Percentiles rank a stretch among this genome's conserved stretches.
phyloP scores from a whole-genome alignment of 2,329 filamentous ascomycete species.

The Cercospora zeina region DNA sequence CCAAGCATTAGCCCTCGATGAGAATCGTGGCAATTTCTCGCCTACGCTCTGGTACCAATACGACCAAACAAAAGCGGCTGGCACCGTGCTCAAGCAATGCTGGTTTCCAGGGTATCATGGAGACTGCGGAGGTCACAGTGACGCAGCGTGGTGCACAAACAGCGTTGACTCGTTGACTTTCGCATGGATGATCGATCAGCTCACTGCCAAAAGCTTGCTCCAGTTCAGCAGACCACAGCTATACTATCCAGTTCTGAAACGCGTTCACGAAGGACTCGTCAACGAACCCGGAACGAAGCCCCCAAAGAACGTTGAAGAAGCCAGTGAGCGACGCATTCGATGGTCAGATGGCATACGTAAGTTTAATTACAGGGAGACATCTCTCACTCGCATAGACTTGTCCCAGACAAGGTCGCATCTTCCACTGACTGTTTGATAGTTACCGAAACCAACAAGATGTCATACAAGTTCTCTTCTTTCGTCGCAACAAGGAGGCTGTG shows the following conservation, averaged over 20 bases:
- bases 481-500: slow-evolving; percentile 20
- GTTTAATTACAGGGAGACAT: too few relatives aligned
- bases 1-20: slow-evolving; percentile 56
- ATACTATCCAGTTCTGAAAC: slow-evolving; percentile 25
- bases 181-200: slow-evolving; percentile 44
- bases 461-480: slow-evolving; percentile 21
- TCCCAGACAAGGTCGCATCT: too few relatives aligned
- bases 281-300: slow-evolving; percentile 12
- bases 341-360: slow-evolving; percentile 23
- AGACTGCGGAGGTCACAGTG: slow-evolving; percentile 51
- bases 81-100: slow-evolving; percentile 48
- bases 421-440: too few relatives aligned
- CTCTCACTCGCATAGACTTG: too few relatives aligned
- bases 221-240: slow-evolving; percentile 23
- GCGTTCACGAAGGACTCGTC: slow-evolving; percentile 16
- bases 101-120: slow-evolving; percentile 57
- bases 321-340: slow-evolving; percentile 23
- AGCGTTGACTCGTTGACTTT: slow-evolving; percentile 40
- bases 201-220: slow-evolving; percentile 21
- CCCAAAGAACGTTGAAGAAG: slow-evolving; percentile 22
- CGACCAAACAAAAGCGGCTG: slow-evolving; percentile 21
- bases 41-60: slow-evolving; percentile 50
- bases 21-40: slow-evolving; percentile 51
- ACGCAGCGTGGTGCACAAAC: slow-evolving; percentile 26
- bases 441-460: slow-evolving; percentile 16